Conservation (phyloP, 1,284 basidiomycete genomes). For the Cystobasidium pallidum region DNA sequence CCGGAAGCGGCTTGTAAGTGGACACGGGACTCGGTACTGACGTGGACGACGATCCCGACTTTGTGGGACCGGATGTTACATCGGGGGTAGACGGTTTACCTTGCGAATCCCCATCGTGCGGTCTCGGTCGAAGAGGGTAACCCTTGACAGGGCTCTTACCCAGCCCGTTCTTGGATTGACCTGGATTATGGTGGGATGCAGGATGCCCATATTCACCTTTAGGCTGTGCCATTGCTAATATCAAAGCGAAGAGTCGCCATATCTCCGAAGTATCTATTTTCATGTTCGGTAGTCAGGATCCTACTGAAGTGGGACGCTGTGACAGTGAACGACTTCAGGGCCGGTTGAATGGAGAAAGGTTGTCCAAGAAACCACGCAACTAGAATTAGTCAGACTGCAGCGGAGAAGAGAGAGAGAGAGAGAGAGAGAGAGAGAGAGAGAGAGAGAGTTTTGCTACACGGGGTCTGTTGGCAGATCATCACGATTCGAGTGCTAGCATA, state of each 20-base stretch:
- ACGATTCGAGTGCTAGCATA: too few species aligned
- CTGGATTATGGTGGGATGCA: background rate
- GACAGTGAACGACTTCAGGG: too few species aligned
- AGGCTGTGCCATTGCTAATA: background rate
- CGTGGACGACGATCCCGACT: background rate
- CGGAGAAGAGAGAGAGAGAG: background rate
- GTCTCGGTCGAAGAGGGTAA: background rate
- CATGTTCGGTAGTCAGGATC: background rate
- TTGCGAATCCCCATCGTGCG: too few species aligned
- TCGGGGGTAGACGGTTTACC: background rate
- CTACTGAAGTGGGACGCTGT: background rate
- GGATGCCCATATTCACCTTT: slow-evolving; percentile 13
- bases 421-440: background rate
- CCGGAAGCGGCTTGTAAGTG: slow-evolving; percentile 5
- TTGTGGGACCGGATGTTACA: background rate
- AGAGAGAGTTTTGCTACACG: too few species aligned
- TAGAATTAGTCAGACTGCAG: too few species aligned
- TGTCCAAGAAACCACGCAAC: too few species aligned
- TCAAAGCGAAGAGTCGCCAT: background rate
- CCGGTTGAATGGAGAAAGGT: too few species aligned
- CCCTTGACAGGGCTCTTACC: background rate
- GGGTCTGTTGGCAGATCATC: too few species aligned
- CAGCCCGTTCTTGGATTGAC: background rate
- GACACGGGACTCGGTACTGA: background rate
- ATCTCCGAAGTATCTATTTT: background rate